Evolutionary conservation across 2,329 filamentous ascomycete species (phyloP).

Genomic region (Decorospora gaudefroyi): DNA sequence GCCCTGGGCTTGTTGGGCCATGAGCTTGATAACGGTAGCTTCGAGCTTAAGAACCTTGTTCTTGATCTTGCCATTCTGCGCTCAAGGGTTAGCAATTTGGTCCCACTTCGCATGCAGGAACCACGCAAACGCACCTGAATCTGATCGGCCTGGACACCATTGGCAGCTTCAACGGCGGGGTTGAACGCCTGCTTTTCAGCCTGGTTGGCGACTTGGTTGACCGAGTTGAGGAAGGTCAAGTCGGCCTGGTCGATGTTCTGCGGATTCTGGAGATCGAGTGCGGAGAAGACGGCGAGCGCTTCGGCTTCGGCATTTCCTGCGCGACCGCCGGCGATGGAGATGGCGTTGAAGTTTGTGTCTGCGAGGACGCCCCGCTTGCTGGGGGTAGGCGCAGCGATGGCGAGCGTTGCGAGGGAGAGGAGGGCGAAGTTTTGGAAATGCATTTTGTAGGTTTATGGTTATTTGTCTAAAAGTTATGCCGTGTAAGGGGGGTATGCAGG

Average conservation of each 20-base stretch:
- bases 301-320: conserved; percentile 60
- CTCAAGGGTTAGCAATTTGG: conserved; percentile 1
- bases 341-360: conserved; percentile 45
- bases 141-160: conserved; percentile 51
- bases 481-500: conserved; percentile 3
- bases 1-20: conserved; percentile 60
- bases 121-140: conserved; percentile 47
- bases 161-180: conserved; percentile 56
- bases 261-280: conserved; percentile 54
- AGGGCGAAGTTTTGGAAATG: conserved; percentile 35
- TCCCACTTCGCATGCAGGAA: background rate
- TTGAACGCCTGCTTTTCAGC: conserved; percentile 62
- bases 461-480: conserved; percentile 2
- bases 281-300: conserved; percentile 60
- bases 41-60: conserved; percentile 65
- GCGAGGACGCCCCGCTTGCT: conserved; percentile 31
- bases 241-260: conserved; percentile 55
- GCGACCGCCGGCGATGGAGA: conserved; percentile 58
- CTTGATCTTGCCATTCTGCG: conserved; percentile 62
- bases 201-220: conserved; percentile 59
- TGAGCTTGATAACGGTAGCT: conserved; percentile 57
- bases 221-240: conserved; percentile 57
- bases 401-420: conserved; percentile 34
- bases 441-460: conserved; percentile 30
- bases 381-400: conserved; percentile 31